Base-by-base conservation (phyloP, 176 grass and related monocot genomes). In the Rhynchospora tenuis region DNA sequence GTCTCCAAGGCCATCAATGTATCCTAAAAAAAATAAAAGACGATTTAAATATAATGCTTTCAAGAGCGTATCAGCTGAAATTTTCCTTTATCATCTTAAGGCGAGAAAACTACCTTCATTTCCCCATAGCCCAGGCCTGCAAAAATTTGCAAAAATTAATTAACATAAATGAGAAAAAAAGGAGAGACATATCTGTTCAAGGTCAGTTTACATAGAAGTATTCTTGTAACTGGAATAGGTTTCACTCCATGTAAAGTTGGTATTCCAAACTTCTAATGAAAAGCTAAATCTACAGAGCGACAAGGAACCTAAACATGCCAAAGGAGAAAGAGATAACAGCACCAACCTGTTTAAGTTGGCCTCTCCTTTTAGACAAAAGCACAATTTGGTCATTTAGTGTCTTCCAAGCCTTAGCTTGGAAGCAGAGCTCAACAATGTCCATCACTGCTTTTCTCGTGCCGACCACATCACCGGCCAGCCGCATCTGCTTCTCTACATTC, bases 341-440 rank as follows among this genome's bases (percentile, higher is more conserved):
- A 57, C 4, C 3, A 33, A 98, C 96, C 93, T 98, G 96, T 79
- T 98, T 98, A 78, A 98, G 93, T 75, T 98, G 96, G 6, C 96
- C 96, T 85, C 96, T 90, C 67, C 96, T 90, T 79, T 98, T 98
- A 3, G 96, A 95, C 58, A 98, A 61, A 80, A 98, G 84, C 52
- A 95, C 52, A 64, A 98, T 98, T 85, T 98, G 96, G 82, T 98
- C 96, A 26, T 98, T 95, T 54, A 98, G 84, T 27, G 96, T 98
- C 90, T 98, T 98, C 96, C 96, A 98, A 19, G 89, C 91, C 64
- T 58, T 83, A 1, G 88, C 89, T 84, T 91, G 92, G 59, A 84
- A 98, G 64, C 93, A 98, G 45, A 95, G 96, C 84, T 98, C 93
- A 0, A 99, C 91, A 80, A 99, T 99, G 80, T 99, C 96, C 73